phyloP scores from a whole-genome alignment of 1,284 basidiomycete genomes.

The Peniophora sp. region DNA sequence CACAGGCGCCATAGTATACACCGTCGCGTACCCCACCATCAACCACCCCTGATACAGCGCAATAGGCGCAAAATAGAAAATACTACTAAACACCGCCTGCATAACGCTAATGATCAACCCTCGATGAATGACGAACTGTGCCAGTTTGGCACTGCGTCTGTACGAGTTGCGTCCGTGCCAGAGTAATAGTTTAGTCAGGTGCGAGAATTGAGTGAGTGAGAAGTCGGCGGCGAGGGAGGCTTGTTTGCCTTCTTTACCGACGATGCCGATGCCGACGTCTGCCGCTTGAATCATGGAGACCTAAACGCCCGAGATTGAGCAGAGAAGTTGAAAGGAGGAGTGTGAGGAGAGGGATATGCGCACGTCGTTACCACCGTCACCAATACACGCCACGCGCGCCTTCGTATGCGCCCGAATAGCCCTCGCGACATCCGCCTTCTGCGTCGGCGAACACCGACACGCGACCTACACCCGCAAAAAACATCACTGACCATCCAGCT shows the following conservation, averaged over 20 bases:
- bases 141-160: conserved; percentile 94
- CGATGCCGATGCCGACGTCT: conserved; percentile 85
- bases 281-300: neutral
- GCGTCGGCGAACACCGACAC: conserved; percentile 96
- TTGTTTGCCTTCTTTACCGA: conserved; percentile 98
- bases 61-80: conserved; percentile 99
- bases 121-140: conserved; percentile 98
- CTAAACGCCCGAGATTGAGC: neutral
- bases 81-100: conserved; percentile 94
- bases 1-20: conserved; percentile 98
- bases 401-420: conserved; percentile 86
- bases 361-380: conserved; percentile 95
- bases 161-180: conserved; percentile 99
- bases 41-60: conserved; percentile 98
- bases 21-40: conserved; percentile 95
- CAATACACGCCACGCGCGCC: conserved; percentile 97
- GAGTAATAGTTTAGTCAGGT: conserved; percentile 90
- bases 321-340: neutral
- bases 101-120: conserved; percentile 98
- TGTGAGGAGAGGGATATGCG: conserved; percentile 94
- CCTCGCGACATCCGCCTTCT: conserved; percentile 95
- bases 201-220: conserved; percentile 93
- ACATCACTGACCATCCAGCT: no score
- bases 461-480: conserved; percentile 38
- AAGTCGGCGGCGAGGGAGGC: conserved; percentile 98